Evolutionary conservation across 805 yeast species (phyloP).

Genomic region (Cyberlindnera japonica): DNA sequence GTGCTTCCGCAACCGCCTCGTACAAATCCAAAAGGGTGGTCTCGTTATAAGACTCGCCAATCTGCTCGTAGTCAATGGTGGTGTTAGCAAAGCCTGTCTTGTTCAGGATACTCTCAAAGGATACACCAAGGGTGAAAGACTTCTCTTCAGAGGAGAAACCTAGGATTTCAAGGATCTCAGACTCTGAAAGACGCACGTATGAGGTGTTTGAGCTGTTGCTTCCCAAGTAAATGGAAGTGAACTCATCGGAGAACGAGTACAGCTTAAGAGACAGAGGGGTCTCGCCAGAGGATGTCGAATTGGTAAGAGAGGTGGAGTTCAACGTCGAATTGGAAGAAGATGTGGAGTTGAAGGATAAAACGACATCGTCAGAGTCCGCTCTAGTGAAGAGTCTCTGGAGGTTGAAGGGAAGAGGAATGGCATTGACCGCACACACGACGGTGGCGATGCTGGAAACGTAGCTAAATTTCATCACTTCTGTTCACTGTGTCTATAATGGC

Average conservation of each 20-base stretch:
- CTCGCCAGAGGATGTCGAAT: not conserved
- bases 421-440: not conserved
- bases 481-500: too few species aligned
- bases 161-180: conserved; percentile 1
- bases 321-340: conserved; percentile 8
- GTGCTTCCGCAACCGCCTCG: conserved; percentile 33
- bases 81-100: conserved; percentile 1
- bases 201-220: conserved; percentile 3
- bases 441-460: not conserved
- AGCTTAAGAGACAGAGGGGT: conserved; percentile 8
- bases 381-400: not conserved
- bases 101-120: conserved; percentile 8
- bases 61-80: conserved; percentile 38
- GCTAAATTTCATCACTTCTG: not conserved
- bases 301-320: conserved; percentile 2
- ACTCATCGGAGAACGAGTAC: conserved; percentile 15
- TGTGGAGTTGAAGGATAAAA: not conserved
- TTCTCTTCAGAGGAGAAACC: conserved; percentile 2
- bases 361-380: not conserved
- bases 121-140: not conserved
- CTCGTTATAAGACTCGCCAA: conserved; percentile 25
- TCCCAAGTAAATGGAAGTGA: conserved; percentile 14
- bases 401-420: not conserved
- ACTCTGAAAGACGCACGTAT: not conserved
- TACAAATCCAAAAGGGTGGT: conserved; percentile 31